Evolutionary conservation across 2,329 filamentous ascomycete species (phyloP).

Genomic region (Fusarium algeriense): DNA sequence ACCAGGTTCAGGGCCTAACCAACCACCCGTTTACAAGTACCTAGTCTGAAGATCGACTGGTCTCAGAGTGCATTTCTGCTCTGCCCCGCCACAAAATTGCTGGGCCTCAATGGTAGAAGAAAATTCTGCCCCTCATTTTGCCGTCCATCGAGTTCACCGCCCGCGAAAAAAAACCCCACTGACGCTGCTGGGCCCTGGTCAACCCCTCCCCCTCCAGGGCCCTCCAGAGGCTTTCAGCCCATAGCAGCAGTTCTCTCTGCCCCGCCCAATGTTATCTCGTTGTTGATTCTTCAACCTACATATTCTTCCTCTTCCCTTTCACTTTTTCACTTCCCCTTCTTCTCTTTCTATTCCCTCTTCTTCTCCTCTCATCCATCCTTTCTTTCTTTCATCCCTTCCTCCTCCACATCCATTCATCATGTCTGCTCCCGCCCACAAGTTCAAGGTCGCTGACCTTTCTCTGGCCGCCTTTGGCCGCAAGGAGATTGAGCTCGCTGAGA

Average conservation of each 20-base stretch:
- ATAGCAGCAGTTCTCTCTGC: slow-evolving; percentile 29
- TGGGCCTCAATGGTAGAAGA: slow-evolving; percentile 35
- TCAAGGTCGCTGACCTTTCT: slow-evolving; percentile 98
- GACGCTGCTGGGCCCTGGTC: slow-evolving; percentile 3
- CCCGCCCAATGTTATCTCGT: slow-evolving; percentile 44
- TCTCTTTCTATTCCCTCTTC: slow-evolving; percentile 30
- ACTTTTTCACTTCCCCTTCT: slow-evolving; percentile 41
- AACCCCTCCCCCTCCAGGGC: slow-evolving; percentile 39
- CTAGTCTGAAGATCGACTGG: slow-evolving; percentile 11
- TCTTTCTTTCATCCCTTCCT: slow-evolving; percentile 38
- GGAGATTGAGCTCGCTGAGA: slow-evolving; percentile 98
- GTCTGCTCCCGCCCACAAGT: slow-evolving; percentile 88
- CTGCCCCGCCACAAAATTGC: slow-evolving; percentile 37
- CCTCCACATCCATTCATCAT: slow-evolving; percentile 55
- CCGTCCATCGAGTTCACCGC: slow-evolving; percentile 42
- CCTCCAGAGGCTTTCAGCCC: slow-evolving; percentile 26
- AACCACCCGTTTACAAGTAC: slow-evolving; percentile 30
- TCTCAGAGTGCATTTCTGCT: slow-evolving; percentile 11
- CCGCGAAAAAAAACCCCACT: slow-evolving; percentile 37
- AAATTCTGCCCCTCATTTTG: slow-evolving; percentile 51
- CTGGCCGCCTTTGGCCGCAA: slow-evolving; percentile 98
- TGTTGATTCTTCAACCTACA: slow-evolving; percentile 29
- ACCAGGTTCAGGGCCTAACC: slow-evolving; percentile 17
- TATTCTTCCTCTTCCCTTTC: slow-evolving; percentile 23
- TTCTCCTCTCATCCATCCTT: slow-evolving; percentile 39